Evolutionary conservation across 2,329 filamentous ascomycete species (phyloP).

Genomic region (Arthrobotrys megalospora): DNA sequence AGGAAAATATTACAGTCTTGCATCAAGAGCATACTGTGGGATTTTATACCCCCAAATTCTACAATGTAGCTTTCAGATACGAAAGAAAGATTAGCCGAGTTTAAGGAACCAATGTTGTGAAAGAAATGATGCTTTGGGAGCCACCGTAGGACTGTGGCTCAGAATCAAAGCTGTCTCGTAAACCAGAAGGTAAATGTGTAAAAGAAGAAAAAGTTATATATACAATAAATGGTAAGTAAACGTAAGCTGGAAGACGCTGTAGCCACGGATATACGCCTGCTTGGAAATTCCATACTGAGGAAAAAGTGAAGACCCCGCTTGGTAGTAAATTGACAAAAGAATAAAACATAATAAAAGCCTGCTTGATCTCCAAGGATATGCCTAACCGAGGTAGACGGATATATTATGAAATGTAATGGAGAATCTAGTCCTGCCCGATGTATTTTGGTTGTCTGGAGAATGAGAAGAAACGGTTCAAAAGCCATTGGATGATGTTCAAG

Average conservation of each 20-base stretch:
- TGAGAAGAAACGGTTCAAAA: constrained; percentile 19
- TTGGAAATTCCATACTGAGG: constrained; percentile 32
- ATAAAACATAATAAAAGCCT: constrained; percentile 17
- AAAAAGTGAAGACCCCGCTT: constrained; percentile 27
- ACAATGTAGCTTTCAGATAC: neutral
- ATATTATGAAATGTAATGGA: constrained; percentile 22
- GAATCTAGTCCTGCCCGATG: constrained; percentile 21
- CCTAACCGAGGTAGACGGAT: constrained; percentile 26
- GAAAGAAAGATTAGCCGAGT: constrained; percentile 38
- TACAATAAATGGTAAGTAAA: constrained; percentile 40
- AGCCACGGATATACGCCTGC: constrained; percentile 42
- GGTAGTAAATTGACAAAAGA: constrained; percentile 10
- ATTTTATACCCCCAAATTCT: constrained; percentile 10
- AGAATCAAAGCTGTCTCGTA: constrained; percentile 26
- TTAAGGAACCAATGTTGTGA: constrained; percentile 18
- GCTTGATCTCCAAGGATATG: constrained; percentile 26
- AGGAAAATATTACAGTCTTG: constrained; percentile 32
- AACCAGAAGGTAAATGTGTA: constrained; percentile 32
- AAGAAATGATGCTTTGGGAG: constrained; percentile 25
- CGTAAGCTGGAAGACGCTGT: constrained; percentile 24
- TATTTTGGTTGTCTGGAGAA: constrained; percentile 16
- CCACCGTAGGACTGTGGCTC: constrained; percentile 2
- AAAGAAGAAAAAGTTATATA: constrained; percentile 46
- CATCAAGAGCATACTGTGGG: constrained; percentile 4
- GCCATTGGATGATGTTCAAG: constrained; percentile 30